Conservation (phyloP, 768 basidiomycete genomes). For the Trametes cinnabarina region DNA sequence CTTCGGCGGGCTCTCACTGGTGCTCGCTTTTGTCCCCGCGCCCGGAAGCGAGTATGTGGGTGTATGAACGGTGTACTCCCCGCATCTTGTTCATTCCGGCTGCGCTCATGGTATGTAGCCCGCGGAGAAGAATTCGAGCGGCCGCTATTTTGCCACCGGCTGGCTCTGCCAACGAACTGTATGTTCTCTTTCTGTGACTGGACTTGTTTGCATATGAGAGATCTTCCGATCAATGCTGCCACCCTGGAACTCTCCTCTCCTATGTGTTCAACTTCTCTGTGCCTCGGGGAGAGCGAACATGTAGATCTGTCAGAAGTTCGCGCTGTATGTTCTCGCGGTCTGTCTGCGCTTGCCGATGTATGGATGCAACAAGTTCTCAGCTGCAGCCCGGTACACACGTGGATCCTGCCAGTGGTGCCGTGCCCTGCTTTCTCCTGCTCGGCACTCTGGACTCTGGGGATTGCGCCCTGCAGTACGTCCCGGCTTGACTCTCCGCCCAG, state of each 20-base stretch:
- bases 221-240: too few species aligned
- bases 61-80: too few species aligned
- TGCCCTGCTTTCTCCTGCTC: background rate
- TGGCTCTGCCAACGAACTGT: too few species aligned
- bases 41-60: too few species aligned
- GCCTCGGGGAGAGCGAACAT: background rate
- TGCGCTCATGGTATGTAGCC: too few species aligned
- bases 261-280: background rate
- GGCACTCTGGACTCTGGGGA: background rate
- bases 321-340: slow-evolving; percentile 10
- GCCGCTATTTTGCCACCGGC: too few species aligned
- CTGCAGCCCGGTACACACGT: background rate
- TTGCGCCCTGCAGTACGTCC: too few species aligned
- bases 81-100: too few species aligned
- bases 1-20: background rate
- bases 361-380: background rate
- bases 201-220: too few species aligned
- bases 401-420: background rate
- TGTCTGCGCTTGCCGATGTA: slow-evolving; percentile 6
- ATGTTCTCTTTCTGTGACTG: too few species aligned
- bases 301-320: background rate
- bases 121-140: too few species aligned
- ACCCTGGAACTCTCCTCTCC: background rate
- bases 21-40: background rate
- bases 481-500: too few species aligned